A percentile compares a stretch with the other conserved stretches of the same genome.
phyloP scores from a whole-genome alignment of 2,329 filamentous ascomycete species.

The Botrytis sinoallii region DNA sequence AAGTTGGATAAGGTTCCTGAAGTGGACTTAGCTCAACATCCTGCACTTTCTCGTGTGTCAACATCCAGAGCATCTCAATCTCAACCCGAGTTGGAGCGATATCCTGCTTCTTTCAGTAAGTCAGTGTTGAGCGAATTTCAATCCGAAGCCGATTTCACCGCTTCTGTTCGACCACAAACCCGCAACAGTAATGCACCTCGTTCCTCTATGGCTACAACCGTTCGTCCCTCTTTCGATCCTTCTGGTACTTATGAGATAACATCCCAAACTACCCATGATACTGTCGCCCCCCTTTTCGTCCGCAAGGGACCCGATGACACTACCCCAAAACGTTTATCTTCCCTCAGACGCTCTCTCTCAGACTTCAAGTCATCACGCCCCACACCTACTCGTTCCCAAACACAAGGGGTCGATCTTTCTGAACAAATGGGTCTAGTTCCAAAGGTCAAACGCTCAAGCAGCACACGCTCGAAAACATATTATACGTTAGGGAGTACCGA shows the following conservation, averaged over 20 bases:
- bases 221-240: not conserved
- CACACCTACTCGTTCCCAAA: not conserved
- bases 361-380: slow-evolving; percentile 1
- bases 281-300: not conserved
- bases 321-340: not conserved
- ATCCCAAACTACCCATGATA: not conserved
- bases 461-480: not conserved
- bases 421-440: not conserved
- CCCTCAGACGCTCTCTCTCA: slow-evolving; percentile 8
- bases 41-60: not conserved
- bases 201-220: not conserved
- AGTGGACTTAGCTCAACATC: not conserved
- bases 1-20: not conserved
- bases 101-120: not conserved
- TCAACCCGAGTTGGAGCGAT: not conserved
- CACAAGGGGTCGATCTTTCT: not conserved
- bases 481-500: not conserved
- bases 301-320: not conserved
- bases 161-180: not conserved
- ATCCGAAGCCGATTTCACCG: not conserved
- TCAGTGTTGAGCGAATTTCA: not conserved
- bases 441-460: not conserved
- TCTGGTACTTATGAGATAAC: not conserved
- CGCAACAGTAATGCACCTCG: not conserved
- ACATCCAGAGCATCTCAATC: not conserved